Evolutionary conservation across 1,139 yeast genomes (phyloP).

Genomic region (Scheffersomyces insectosa): DNA sequence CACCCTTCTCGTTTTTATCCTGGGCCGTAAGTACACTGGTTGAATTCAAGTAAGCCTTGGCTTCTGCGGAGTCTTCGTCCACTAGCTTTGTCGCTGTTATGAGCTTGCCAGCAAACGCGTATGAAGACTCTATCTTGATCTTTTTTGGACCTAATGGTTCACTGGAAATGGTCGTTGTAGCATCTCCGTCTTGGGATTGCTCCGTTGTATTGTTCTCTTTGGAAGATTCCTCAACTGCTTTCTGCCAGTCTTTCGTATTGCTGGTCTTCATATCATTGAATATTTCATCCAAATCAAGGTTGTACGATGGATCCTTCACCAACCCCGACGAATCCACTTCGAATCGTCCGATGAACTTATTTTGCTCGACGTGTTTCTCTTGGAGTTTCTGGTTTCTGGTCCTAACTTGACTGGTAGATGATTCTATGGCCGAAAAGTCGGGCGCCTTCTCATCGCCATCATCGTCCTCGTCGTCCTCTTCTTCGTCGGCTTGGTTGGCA

Average conservation of each 20-base stretch:
- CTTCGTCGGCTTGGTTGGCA: slow-evolving; percentile 17
- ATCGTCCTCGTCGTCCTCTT: slow-evolving; percentile 23
- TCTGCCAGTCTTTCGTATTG: slow-evolving; percentile 10
- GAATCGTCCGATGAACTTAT: slow-evolving; percentile 16
- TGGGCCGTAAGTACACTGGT: slow-evolving; percentile 32
- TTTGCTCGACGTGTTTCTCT: slow-evolving; percentile 11
- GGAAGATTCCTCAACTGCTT: slow-evolving; percentile 11
- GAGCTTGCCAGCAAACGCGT: slow-evolving; percentile 87
- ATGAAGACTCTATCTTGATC: slow-evolving; percentile 72
- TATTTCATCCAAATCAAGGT: slow-evolving; percentile 37
- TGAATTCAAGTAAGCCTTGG: slow-evolving; percentile 72
- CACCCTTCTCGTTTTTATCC: slow-evolving; percentile 4
- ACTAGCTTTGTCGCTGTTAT: slow-evolving; percentile 79
- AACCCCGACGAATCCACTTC: slow-evolving; percentile 26
- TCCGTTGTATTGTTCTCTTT: slow-evolving; percentile 42
- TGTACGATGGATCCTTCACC: slow-evolving; percentile 23
- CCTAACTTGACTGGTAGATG: slow-evolving; percentile 32
- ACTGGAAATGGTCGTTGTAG: slow-evolving; percentile 14
- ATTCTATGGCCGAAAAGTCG: slow-evolving; percentile 37
- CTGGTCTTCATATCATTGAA: slow-evolving; percentile 29
- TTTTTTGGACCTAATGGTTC: slow-evolving; percentile 36
- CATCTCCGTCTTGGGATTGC: slow-evolving; percentile 51
- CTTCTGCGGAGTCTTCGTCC: slow-evolving; percentile 78
- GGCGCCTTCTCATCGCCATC: slow-evolving; percentile 27
- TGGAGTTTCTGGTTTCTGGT: slow-evolving; percentile 38